phyloP scores from a whole-genome alignment of 345 rosid species.

The Boechera retrofracta region DNA sequence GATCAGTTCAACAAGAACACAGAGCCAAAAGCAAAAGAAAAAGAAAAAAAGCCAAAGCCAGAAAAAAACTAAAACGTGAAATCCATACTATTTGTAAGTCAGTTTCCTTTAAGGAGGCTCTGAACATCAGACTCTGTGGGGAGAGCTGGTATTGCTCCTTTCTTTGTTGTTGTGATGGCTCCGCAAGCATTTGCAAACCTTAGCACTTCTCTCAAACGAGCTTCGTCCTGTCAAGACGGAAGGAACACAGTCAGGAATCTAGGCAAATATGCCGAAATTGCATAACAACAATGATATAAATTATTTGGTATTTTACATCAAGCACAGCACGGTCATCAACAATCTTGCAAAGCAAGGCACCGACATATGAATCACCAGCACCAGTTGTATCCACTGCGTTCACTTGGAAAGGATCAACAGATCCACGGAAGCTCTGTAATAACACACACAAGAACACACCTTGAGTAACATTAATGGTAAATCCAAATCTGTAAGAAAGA shows the following conservation, averaged over 20 bases:
- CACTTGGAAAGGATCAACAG: slow-evolving; percentile 81
- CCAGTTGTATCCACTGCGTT: slow-evolving; percentile 89
- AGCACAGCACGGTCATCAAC: slow-evolving; percentile 73
- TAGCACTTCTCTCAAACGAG: slow-evolving; percentile 72
- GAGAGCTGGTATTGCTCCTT: slow-evolving; percentile 98
- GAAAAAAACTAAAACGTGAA: not conserved
- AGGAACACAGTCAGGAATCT: not conserved
- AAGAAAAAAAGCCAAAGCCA: not conserved
- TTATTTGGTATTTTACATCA: slow-evolving; percentile 53
- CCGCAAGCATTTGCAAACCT: slow-evolving; percentile 92
- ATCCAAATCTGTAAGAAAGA: not conserved
- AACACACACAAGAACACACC: slow-evolving; percentile 3
- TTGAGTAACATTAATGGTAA: not conserved
- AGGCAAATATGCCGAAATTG: not conserved
- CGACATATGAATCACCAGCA: slow-evolving; percentile 94
- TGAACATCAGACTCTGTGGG: slow-evolving; percentile 69
- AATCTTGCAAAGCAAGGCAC: slow-evolving; percentile 81
- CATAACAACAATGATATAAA: not conserved
- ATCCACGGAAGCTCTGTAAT: slow-evolving; percentile 71
- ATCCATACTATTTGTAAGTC: not conserved
- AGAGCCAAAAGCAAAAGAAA: not conserved
- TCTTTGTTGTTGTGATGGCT: slow-evolving; percentile 95
- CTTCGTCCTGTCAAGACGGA: slow-evolving; percentile 59
- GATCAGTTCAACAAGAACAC: slow-evolving; percentile 6
- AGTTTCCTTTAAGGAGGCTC: slow-evolving; percentile 48